Evolutionary conservation across 2,329 filamentous ascomycete genomes (phyloP).

Genomic region (Phoma sp.): DNA sequence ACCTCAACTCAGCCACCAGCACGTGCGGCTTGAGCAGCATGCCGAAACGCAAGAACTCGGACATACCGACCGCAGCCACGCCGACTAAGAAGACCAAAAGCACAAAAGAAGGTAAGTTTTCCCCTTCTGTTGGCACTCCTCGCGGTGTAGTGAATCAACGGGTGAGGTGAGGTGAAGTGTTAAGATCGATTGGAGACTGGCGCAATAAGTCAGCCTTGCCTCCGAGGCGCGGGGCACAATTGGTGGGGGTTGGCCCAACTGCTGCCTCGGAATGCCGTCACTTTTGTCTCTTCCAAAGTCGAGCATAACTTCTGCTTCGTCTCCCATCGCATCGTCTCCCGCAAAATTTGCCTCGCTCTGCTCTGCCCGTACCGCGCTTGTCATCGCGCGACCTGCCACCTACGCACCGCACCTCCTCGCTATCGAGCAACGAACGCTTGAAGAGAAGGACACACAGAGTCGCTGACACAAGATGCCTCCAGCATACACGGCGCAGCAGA

Average conservation of each 20-base stretch:
- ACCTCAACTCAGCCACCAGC: neutral
- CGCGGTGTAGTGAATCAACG: too few relatives aligned
- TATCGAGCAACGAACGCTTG: neutral
- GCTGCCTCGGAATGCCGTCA: conserved; percentile 31
- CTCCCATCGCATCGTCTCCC: neutral
- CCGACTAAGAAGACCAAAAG: neutral
- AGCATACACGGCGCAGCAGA: conserved; percentile 55
- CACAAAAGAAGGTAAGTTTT: conserved; percentile 1
- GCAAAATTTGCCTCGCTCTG: neutral
- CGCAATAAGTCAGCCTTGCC: conserved; percentile 7
- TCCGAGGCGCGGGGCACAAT: conserved; percentile 8
- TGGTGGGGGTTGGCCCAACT: conserved; percentile 24
- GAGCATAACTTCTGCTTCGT: conserved; percentile 9
- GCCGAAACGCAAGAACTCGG: conserved; percentile 8
- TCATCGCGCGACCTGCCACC: neutral
- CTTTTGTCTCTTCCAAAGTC: conserved; percentile 10
- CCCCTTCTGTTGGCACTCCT: neutral
- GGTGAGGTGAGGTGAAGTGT: neutral
- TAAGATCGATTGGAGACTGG: neutral
- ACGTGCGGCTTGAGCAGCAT: neutral
- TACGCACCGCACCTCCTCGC: conserved; percentile 1
- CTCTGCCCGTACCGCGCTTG: neutral
- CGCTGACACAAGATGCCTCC: conserved; percentile 52
- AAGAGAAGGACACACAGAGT: conserved; percentile 2
- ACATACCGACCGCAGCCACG: neutral